These are phyloP conservation scores for Cocos nucifera DNA, from an alignment of 176 grass and related monocot species.

Conservation along the genomic window DNA sequence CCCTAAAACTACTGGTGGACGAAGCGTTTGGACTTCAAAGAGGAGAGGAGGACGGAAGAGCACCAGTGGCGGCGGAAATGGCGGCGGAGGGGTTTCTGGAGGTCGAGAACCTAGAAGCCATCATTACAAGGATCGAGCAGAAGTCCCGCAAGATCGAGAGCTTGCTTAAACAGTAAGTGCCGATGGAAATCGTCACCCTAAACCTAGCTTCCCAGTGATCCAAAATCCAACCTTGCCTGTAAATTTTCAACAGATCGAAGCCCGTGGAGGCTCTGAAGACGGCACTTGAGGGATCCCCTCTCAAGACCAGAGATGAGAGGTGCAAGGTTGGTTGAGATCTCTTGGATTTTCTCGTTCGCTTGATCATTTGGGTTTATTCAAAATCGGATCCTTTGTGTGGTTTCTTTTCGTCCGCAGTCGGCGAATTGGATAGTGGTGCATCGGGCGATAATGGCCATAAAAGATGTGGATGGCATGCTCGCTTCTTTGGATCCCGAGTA, in stretches of 20 bases:
- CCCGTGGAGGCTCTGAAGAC: conserved; percentile 93
- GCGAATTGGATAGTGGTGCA: conserved; percentile 98
- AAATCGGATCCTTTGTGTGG: not conserved
- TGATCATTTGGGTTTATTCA: not conserved
- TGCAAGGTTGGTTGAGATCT: conserved; percentile 52
- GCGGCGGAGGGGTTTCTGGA: conserved; percentile 41
- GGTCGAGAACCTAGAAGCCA: conserved; percentile 87
- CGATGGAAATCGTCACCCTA: not conserved
- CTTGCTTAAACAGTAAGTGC: conserved; percentile 77
- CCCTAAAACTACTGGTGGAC: too few species aligned
- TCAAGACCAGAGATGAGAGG: conserved; percentile 94
- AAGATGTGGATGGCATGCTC: conserved; percentile 88
- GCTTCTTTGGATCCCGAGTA: conserved; percentile 86
- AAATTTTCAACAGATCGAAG: conserved; percentile 51
- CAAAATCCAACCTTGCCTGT: too few species aligned
- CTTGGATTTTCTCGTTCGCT: not conserved
- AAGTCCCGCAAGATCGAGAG: conserved; percentile 98
- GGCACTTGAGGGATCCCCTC: conserved; percentile 73
- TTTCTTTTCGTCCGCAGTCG: conserved; percentile 30
- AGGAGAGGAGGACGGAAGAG: too few species aligned
- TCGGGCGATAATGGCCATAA: conserved; percentile 94
- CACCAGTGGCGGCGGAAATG: conserved; percentile 6
- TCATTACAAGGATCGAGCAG: conserved; percentile 84
- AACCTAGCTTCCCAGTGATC: not conserved
- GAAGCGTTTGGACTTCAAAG: too few species aligned